Percentiles rank a stretch among this genome's conserved stretches.
These are phyloP conservation scores for Stromatinia cepivora DNA, from an alignment of 2,329 filamentous ascomycete genomes.

Conservation along the genomic window DNA sequence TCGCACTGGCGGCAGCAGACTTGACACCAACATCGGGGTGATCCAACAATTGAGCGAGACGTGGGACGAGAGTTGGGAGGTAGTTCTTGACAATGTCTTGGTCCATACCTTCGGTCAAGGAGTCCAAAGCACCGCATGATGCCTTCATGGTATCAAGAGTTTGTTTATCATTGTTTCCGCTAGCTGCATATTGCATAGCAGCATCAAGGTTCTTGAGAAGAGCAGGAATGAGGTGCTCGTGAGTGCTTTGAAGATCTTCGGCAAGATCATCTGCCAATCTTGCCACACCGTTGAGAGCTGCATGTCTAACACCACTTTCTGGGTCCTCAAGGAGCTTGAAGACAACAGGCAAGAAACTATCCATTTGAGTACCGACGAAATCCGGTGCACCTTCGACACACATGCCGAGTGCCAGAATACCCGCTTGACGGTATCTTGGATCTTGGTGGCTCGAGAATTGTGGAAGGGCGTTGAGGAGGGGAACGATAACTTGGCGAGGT, in stretches of 20 bases:
- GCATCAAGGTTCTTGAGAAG: constrained; percentile 89
- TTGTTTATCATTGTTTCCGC: constrained; percentile 59
- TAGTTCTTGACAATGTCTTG: constrained; percentile 79
- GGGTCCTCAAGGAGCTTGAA: constrained; percentile 80
- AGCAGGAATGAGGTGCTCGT: constrained; percentile 78
- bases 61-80: constrained; percentile 76
- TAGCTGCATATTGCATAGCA: constrained; percentile 57
- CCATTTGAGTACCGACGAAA: constrained; percentile 91
- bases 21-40: constrained; percentile 89
- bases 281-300: constrained; percentile 83
- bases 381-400: constrained; percentile 96
- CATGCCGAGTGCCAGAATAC: constrained; percentile 88
- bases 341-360: constrained; percentile 80
- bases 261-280: constrained; percentile 90
- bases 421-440: constrained; percentile 80
- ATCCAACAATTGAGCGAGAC: constrained; percentile 79
- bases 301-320: constrained; percentile 81
- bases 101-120: constrained; percentile 83
- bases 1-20: constrained; percentile 81
- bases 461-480: constrained; percentile 82
- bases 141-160: constrained; percentile 85
- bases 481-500: constrained; percentile 90
- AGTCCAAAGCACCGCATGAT: constrained; percentile 86
- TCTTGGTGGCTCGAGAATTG: constrained; percentile 74
- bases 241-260: constrained; percentile 84